A percentile compares a stretch with the other conserved stretches of the same genome.
Conservation (phyloP, 2,329 filamentous ascomycete genomes). For the Pseudofabraea citricarpa region DNA sequence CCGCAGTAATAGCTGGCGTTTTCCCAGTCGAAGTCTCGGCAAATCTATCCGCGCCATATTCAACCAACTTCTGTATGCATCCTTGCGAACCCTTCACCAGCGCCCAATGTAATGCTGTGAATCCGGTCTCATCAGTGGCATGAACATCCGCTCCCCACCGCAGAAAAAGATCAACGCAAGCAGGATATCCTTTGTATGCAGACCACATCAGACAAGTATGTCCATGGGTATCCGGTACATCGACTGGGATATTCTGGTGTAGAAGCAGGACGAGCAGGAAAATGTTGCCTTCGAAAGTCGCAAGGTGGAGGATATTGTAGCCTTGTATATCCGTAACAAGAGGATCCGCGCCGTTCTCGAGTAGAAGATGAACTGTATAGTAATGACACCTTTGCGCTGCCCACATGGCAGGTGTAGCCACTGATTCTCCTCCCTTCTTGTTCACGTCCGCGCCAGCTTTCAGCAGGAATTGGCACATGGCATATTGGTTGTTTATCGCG, state of each 20-base stretch:
- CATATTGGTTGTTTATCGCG: slow-evolving; percentile 97
- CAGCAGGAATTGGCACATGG: slow-evolving; percentile 93
- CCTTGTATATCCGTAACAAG: slow-evolving; percentile 90
- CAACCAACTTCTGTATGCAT: slow-evolving; percentile 89
- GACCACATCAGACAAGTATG: slow-evolving; percentile 99
- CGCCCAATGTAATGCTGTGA: slow-evolving; percentile 94
- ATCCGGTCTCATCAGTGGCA: slow-evolving; percentile 83
- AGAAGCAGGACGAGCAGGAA: slow-evolving; percentile 83
- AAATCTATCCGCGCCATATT: slow-evolving; percentile 93
- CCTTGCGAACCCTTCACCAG: slow-evolving; percentile 86
- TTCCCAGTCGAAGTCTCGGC: slow-evolving; percentile 86
- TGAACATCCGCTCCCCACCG: slow-evolving; percentile 95
- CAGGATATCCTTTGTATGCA: slow-evolving; percentile 92
- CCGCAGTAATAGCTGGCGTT: slow-evolving; percentile 78
- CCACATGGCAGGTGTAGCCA: slow-evolving; percentile 94
- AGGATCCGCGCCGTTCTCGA: slow-evolving; percentile 88
- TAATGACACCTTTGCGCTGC: slow-evolving; percentile 95
- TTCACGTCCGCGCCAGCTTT: slow-evolving; percentile 78
- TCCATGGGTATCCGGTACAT: slow-evolving; percentile 81
- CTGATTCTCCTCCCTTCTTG: slow-evolving; percentile 88
- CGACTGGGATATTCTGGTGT: slow-evolving; percentile 92
- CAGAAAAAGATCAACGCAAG: slow-evolving; percentile 86
- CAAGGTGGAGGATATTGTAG: slow-evolving; percentile 96
- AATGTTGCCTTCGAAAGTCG: slow-evolving; percentile 94
- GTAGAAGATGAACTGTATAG: slow-evolving; percentile 89